Evolutionary conservation across 78 protist genomes (phyloP).

Genomic region (Protostelium mycophagum): DNA sequence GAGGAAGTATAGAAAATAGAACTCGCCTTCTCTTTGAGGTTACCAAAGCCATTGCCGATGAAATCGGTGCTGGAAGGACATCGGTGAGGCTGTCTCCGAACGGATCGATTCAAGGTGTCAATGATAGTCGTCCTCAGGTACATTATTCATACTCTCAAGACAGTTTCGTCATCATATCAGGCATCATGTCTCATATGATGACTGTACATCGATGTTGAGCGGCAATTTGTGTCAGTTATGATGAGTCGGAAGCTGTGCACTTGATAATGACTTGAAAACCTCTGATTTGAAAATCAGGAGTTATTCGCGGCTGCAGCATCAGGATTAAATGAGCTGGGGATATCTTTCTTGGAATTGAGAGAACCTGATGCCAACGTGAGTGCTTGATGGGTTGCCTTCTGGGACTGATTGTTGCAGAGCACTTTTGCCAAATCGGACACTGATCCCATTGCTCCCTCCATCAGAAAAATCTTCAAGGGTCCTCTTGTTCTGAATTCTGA

Average conservation of each 20-base stretch:
- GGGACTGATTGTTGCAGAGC: too few relatives aligned
- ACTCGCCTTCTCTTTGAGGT: constrained; percentile 32
- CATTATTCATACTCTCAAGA: too few relatives aligned
- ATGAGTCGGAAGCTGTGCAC: too few relatives aligned
- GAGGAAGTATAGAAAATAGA: constrained; percentile 71
- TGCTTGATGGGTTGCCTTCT: too few relatives aligned
- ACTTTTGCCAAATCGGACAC: neutral
- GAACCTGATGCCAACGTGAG: neutral
- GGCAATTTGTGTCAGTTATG: too few relatives aligned
- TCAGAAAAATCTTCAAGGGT: neutral
- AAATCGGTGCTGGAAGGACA: neutral
- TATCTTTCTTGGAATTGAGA: neutral
- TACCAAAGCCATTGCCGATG: neutral
- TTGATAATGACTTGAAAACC: too few relatives aligned
- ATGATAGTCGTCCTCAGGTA: too few relatives aligned
- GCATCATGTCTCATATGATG: too few relatives aligned
- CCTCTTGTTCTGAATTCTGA: neutral
- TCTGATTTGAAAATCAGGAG: too few relatives aligned
- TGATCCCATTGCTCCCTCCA: neutral
- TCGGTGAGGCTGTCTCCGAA: neutral
- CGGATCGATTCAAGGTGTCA: neutral
- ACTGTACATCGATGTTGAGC: too few relatives aligned
- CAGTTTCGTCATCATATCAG: too few relatives aligned
- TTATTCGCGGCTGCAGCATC: neutral
- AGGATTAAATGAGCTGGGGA: neutral